phyloP scores from a whole-genome alignment of 2,329 filamentous ascomycete genomes.

The Ceratocystiopsis minuta region DNA sequence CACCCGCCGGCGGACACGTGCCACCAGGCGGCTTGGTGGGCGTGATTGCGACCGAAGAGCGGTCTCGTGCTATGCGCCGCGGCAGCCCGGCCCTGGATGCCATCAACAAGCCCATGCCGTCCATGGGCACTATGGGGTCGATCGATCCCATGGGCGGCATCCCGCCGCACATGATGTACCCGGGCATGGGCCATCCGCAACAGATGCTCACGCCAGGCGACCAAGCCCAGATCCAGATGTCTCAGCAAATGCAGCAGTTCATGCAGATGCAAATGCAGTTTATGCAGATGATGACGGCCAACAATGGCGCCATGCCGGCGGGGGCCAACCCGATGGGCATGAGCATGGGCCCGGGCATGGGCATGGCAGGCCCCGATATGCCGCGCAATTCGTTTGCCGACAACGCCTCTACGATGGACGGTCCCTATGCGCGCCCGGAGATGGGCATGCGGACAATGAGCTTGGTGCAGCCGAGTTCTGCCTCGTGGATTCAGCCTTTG shows the following conservation, averaged over 20 bases:
- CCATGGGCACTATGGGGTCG: slow-evolving; percentile 13
- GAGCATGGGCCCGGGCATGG: slow-evolving; percentile 16
- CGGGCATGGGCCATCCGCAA: slow-evolving; percentile 17
- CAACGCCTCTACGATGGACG: slow-evolving; percentile 25
- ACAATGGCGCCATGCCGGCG: slow-evolving; percentile 14
- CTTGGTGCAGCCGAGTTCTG: slow-evolving; percentile 55
- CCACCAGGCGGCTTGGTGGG: slow-evolving; percentile 69
- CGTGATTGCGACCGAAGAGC: slow-evolving; percentile 73
- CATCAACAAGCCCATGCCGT: slow-evolving; percentile 19
- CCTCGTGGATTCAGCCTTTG: slow-evolving; percentile 35
- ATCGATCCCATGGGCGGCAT: slow-evolving; percentile 33
- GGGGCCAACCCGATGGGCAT: slow-evolving; percentile 15
- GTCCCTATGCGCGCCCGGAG: slow-evolving; percentile 21
- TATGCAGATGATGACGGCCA: slow-evolving; percentile 60
- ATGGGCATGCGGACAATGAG: slow-evolving; percentile 54
- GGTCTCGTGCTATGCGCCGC: slow-evolving; percentile 57
- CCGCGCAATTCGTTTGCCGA: slow-evolving; percentile 28
- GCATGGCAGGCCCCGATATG: slow-evolving; percentile 17
- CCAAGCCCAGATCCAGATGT: slow-evolving; percentile 63
- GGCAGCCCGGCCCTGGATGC: slow-evolving; percentile 55
- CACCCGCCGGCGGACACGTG: slow-evolving; percentile 17
- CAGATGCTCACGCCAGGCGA: slow-evolving; percentile 39
- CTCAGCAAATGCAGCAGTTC: slow-evolving; percentile 58
- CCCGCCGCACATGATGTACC: slow-evolving; percentile 32
- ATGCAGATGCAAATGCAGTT: slow-evolving; percentile 94